Conservation (phyloP, 306 rosid genomes). For the apple (Malus domestica) region DNA sequence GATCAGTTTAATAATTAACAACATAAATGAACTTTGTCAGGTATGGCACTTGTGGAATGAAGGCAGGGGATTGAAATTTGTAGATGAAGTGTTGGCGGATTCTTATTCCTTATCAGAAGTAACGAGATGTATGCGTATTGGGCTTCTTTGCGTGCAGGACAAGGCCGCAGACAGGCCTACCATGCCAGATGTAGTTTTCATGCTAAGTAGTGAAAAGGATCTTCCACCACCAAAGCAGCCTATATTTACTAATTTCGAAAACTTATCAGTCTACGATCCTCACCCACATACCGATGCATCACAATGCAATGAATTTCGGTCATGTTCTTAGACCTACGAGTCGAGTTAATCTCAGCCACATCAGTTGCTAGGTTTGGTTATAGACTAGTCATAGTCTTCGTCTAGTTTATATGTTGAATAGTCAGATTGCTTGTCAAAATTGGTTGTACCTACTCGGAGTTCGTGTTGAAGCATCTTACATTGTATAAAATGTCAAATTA, state of each 20-base stretch:
- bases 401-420: too few relatives aligned
- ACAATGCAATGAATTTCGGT: neutral
- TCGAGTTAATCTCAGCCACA: too few relatives aligned
- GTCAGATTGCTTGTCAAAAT: too few relatives aligned
- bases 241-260: neutral
- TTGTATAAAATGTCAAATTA: too few relatives aligned
- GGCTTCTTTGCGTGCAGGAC: slow-evolving; percentile 27
- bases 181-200: slow-evolving; percentile 13
- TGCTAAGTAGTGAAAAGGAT: slow-evolving; percentile 4
- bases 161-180: slow-evolving; percentile 17
- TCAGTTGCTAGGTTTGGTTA: too few relatives aligned
- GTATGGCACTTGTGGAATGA: slow-evolving; percentile 16
- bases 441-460: too few relatives aligned
- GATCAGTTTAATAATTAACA: neutral
- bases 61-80: neutral
- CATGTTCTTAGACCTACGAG: neutral
- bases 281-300: neutral
- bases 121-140: slow-evolving; percentile 10
- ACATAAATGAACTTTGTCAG: neutral
- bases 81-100: neutral
- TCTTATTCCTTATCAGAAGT: neutral
- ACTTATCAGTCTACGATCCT: neutral
- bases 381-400: too few relatives aligned
- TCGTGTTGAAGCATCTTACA: too few relatives aligned
- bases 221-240: slow-evolving; percentile 16